Evolutionary conservation across 495 filamentous ascomycete genomes (phyloP).

Genomic region (Penicillium cataractarum): DNA sequence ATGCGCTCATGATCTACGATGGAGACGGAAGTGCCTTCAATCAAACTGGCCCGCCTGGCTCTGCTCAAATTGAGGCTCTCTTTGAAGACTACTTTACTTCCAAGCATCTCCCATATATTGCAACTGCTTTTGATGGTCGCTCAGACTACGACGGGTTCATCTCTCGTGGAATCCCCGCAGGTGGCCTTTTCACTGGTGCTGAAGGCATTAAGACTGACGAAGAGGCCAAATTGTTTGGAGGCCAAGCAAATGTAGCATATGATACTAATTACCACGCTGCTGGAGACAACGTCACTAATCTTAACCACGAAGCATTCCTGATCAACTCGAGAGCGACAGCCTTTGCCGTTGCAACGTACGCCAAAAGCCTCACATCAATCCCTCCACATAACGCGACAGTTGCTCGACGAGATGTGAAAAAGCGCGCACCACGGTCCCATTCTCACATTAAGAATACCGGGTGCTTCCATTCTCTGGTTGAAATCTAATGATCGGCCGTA

Average conservation of each 20-base stretch:
- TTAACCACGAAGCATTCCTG: conserved; percentile 61
- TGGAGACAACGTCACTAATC: conserved; percentile 62
- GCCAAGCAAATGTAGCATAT: conserved; percentile 58
- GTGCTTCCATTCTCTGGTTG: conserved; percentile 31
- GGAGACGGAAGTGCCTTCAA: conserved; percentile 68
- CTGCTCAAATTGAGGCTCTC: conserved; percentile 62
- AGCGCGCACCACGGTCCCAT: conserved; percentile 17
- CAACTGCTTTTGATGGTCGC: conserved; percentile 63
- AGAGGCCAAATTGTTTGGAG: conserved; percentile 62
- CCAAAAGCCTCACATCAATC: conserved; percentile 52
- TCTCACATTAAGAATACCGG: conserved; percentile 25
- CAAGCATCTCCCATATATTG: conserved; percentile 43
- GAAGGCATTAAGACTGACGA: conserved; percentile 65
- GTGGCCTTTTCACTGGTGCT: conserved; percentile 72
- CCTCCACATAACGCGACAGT: conserved; percentile 26
- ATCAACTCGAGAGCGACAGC: conserved; percentile 65
- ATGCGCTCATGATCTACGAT: conserved; percentile 68
- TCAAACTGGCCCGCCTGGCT: conserved; percentile 63
- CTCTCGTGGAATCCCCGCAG: conserved; percentile 61
- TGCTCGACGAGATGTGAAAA: conserved; percentile 11
- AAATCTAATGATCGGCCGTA: conserved; percentile 10
- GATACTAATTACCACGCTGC: conserved; percentile 67
- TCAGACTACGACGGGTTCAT: conserved; percentile 73
- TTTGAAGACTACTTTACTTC: conserved; percentile 64
- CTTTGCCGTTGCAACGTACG: conserved; percentile 65